Base-by-base conservation (phyloP, 2,329 filamentous ascomycete species). In the Nothophaeocryptopus gaeumannii region DNA sequence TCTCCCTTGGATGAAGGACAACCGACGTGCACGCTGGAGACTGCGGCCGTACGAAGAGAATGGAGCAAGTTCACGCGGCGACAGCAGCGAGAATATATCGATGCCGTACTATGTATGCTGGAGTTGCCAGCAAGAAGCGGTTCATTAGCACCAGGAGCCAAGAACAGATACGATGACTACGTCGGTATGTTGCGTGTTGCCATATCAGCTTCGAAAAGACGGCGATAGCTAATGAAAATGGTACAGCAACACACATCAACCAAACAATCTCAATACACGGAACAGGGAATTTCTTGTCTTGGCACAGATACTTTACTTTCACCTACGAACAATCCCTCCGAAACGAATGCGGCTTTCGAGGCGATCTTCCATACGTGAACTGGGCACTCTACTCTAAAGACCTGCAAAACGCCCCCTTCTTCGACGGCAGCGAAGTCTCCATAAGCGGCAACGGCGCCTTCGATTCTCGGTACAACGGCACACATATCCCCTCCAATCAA, bases 361-460 rank as follows among this genome's bases (percentile, higher is more conserved):
- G 72, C 41, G 61, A 61, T 10, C 36, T 40, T 2, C 45, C 45
- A 16, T 52, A 44, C 31, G 33, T 36, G n/a, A 37, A 47, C 16
- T 33, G 11, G 12, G 31, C 10, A 29, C 15, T 26, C 14, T 34
- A 14, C n/a, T 16, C 15, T 30, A 12, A 36, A 9, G 49, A 55
- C 5, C 34, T 56, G 30, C 70, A 71, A 39, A 79, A 77, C 70
- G 72, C 42, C 0, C 76, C 78, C 2, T 60, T 81, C 45, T 80
- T 83, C 43, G 78, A 83, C 54, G 79, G 79, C 38, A 75, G 71
- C 48, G 72, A 71, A 13, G 75, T 72, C 15, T 68, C 71, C 13
- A 61, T 66, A 29, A 53, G 58, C 42, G 58, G 56, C 10, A 58
- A 65, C 40, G 63, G 64, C 20, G 54, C 39, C 8, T 38, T 33